Evolutionary conservation across 306 rosid genomes (phyloP), one percentile per base, ranked within the genome.

Genomic region (Arachis stenosperma): DNA sequence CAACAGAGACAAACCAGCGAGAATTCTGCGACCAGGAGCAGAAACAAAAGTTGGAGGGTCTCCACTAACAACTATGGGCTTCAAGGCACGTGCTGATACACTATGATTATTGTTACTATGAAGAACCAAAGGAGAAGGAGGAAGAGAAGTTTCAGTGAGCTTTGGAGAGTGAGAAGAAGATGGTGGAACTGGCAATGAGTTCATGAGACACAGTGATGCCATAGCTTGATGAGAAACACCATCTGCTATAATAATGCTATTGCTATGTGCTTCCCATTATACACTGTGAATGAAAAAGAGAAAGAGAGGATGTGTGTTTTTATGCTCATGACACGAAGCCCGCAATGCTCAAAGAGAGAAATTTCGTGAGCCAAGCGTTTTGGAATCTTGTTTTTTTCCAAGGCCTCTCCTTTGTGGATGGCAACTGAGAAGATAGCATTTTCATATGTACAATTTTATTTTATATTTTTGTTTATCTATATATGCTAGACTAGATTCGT

Each of bases 21-120:
- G 87, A 69, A 94, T 88, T 73, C 91, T 85, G 83, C 96, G 96
- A 69, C 88, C 96, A 22, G 99, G 99, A 65, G 97, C 96, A 57
- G 99, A 89, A 56, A 94, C 97, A 69, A 78, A 85, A 69, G 95
- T 94, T 8, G 99, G 97, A 3, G 99, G 97, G 65, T 87, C 75
- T 42, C 99, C 99, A n/a, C 65, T 76, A 63, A 89, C 82, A 50
- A 91, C 89, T 47, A 94, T 89, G 65, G 99, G 97, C 78, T 89
- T 91, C 53, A 81, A 87, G 52, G 75, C 9, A 40, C 47, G 72
- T 51, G 65, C 70, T 51, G 65, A 13, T 29, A 54, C 53, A 40
- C 69, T 65, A 71, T 39, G 69, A 74, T 75, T 70, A 37, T 73
- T 72, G 51, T 64, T 80, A 73, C 13, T 46, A 73, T 70, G 82